Base-by-base conservation (phyloP, 768 basidiomycete species). In the Lactarius tabidus region DNA sequence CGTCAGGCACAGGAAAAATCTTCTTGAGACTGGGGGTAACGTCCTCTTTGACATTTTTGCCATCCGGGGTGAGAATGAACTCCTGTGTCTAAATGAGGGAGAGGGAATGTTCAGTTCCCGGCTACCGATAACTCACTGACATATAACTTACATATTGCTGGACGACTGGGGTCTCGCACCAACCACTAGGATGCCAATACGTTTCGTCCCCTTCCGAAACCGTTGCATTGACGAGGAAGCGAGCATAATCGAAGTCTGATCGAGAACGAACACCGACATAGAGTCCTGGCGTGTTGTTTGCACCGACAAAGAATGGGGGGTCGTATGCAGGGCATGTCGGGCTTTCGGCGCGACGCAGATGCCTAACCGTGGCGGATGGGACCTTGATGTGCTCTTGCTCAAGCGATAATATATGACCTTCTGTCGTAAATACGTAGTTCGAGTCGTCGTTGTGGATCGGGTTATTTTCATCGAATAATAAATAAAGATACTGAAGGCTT, bases 351-450 rank as follows among this genome's bases (percentile, higher is more conserved):
- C 82, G 81, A 23, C 91, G 85, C 67, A 85, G 76, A 68, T 82
- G 82, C 71, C 82, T 82, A 20, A 86, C 84, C 4, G 82, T 76
- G 36, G 82, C 67, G n/a, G 89, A 85, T 41, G 83, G 76, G 9
- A 84, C 82, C 67, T 79, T 82, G 33, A 90, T 77, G 57, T 84
- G 78, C 54, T 83, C 71, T 43, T 70, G 74, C 1, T 84, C 85
- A 23, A 97, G 81, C 14, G 81, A 81, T 52, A 99, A 79, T 29
- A 93, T 82, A 73, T 99, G 97, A 0, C 96, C 97, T 75, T 98
- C 97, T 1, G 97, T 99, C 7, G 95, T 93, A 73, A 97, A 90
- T 12, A 98, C 91, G 67, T 88, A 90, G 74, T 94, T 91, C 0
- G 90, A 90, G 72, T 91, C 88, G 70, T 91, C 88, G 3, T 73